Percentiles rank a stretch among this genome's conserved stretches.
Conservation (phyloP, 352 stramenopile species). For the Phytophthora cryptogea region DNA sequence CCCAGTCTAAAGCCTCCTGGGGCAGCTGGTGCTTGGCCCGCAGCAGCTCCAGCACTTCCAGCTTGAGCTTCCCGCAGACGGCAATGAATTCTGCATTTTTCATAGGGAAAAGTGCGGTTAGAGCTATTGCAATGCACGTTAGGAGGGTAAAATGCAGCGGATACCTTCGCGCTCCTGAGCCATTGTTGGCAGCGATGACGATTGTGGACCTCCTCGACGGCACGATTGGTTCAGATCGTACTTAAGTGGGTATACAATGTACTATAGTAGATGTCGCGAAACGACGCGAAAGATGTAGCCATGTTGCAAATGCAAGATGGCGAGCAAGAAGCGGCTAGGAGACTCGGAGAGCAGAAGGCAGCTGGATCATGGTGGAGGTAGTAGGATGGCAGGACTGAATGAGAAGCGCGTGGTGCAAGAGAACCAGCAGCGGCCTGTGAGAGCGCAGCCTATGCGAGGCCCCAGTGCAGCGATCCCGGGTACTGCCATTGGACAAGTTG, state of each 20-base stretch:
- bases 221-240: background rate
- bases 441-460: conserved; percentile 65
- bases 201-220: conserved; percentile 17
- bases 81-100: conserved; percentile 71
- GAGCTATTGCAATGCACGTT: background rate
- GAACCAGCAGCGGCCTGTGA: conserved; percentile 54
- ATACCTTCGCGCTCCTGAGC: conserved; percentile 47
- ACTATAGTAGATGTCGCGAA: conserved; percentile 20
- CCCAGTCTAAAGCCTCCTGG: conserved; percentile 79
- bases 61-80: conserved; percentile 74
- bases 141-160: background rate
- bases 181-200: conserved; percentile 24
- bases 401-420: conserved; percentile 45
- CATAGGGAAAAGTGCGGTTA: background rate
- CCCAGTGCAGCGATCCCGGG: conserved; percentile 12
- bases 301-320: conserved; percentile 23
- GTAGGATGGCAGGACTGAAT: conserved; percentile 2
- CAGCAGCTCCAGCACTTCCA: conserved; percentile 75
- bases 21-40: conserved; percentile 69
- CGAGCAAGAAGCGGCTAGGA: conserved; percentile 27
- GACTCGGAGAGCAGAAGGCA: conserved; percentile 15
- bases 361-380: conserved; percentile 7
- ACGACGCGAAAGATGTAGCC: conserved; percentile 30
- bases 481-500: conserved; percentile 5
- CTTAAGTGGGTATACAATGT: background rate